These are phyloP conservation scores for Phytophthora capsici DNA, from an alignment of 352 stramenopile genomes.

Conservation along the genomic window DNA sequence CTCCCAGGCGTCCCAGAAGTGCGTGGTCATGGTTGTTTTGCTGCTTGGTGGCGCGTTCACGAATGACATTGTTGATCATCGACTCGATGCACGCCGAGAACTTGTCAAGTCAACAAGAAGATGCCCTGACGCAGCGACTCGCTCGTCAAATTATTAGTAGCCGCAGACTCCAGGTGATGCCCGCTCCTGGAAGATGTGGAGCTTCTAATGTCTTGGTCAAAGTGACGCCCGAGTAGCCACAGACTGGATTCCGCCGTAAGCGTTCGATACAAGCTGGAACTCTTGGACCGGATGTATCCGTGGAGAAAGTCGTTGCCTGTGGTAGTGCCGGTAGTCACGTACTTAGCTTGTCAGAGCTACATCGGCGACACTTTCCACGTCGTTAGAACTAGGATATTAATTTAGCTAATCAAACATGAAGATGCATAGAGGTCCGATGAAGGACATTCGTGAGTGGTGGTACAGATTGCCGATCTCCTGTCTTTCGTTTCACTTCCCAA, in stretches of 20 bases:
- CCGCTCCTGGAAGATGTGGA: constrained; percentile 4
- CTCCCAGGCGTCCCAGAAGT: constrained; percentile 29
- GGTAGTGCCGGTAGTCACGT: background rate
- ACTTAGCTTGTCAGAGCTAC: background rate
- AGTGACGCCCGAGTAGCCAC: too few species aligned
- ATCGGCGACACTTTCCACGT: constrained; percentile 12
- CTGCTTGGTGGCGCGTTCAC: constrained; percentile 13
- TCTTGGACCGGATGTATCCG: too few species aligned
- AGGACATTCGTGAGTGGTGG: constrained; percentile 2
- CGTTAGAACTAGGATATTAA: constrained; percentile 25
- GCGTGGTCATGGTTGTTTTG: constrained; percentile 22
- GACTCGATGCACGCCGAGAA: background rate
- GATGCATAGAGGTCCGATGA: background rate
- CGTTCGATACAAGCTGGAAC: too few species aligned
- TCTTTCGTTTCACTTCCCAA: constrained; percentile 8
- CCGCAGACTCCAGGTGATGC: background rate
- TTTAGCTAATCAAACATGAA: background rate
- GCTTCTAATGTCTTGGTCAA: background rate
- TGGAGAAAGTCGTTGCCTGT: too few species aligned
- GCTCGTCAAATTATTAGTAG: background rate
- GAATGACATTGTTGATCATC: constrained; percentile 9
- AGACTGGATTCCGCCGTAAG: too few species aligned
- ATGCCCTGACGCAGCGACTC: constrained; percentile 16
- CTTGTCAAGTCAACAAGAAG: constrained; percentile 25
- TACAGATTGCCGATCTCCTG: background rate